These are phyloP conservation scores for Leersia perrieri DNA, from an alignment of 176 grass and related monocot species.

Conservation along the genomic window DNA sequence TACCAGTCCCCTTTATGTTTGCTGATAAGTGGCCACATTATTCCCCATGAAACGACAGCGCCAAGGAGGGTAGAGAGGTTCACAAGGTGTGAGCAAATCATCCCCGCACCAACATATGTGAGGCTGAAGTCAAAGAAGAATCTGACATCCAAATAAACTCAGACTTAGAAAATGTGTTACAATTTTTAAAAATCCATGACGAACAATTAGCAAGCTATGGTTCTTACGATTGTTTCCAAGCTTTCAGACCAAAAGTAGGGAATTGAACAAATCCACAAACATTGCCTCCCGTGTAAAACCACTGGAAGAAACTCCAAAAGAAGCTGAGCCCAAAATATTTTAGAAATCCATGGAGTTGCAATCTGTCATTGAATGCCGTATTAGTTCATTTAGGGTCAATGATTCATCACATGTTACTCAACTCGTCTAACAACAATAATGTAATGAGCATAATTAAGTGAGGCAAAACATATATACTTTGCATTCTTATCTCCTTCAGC, in stretches of 20 bases:
- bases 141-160: slow-evolving; percentile 34
- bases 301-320: slow-evolving; percentile 87
- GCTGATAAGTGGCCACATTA: slow-evolving; percentile 86
- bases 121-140: slow-evolving; percentile 94
- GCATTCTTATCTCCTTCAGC: slow-evolving; percentile 71
- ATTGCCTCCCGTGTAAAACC: slow-evolving; percentile 87
- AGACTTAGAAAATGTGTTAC: neutral
- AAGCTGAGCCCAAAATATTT: slow-evolving; percentile 78
- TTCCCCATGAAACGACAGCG: slow-evolving; percentile 80
- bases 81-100: slow-evolving; percentile 93
- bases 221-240: slow-evolving; percentile 87
- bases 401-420: neutral
- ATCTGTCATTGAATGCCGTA: slow-evolving; percentile 43
- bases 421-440: neutral
- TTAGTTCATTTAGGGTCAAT: neutral
- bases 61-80: slow-evolving; percentile 80
- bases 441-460: neutral
- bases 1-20: slow-evolving; percentile 76
- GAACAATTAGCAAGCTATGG: neutral
- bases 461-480: slow-evolving; percentile 40
- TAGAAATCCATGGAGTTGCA: slow-evolving; percentile 70
- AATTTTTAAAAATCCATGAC: neutral
- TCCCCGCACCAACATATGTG: slow-evolving; percentile 86
- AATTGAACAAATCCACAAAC: slow-evolving; percentile 87
- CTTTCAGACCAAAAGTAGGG: slow-evolving; percentile 81